Evolutionary conservation across 805 yeast genomes (phyloP).

Genomic region (Schwanniomyces polymorphus): DNA sequence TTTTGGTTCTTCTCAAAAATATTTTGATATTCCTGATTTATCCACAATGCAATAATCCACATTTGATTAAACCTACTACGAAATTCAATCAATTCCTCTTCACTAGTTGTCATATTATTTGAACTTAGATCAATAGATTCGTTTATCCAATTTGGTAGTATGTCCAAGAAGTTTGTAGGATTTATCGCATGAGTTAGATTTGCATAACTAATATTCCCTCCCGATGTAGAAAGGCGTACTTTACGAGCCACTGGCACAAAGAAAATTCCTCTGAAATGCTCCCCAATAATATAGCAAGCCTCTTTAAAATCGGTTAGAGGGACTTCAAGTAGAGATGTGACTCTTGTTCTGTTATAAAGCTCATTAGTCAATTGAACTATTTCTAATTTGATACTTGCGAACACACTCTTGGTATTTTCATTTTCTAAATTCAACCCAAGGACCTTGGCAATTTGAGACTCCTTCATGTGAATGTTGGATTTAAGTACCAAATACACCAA

Average conservation of each 20-base stretch:
- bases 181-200: background rate
- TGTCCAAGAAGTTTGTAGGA: background rate
- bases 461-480: slow-evolving; percentile 8
- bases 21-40: slow-evolving; percentile 12
- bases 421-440: slow-evolving; percentile 6
- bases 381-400: slow-evolving; percentile 4
- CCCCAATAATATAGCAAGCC: slow-evolving; percentile 22
- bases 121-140: background rate
- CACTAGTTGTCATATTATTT: background rate
- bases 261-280: slow-evolving; percentile 19
- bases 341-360: background rate
- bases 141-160: background rate
- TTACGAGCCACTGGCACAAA: slow-evolving; percentile 17
- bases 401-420: slow-evolving; percentile 1
- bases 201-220: background rate
- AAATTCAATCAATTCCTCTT: slow-evolving; percentile 9
- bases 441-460: slow-evolving; percentile 10
- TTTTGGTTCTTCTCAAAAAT: background rate
- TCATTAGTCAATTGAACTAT: background rate
- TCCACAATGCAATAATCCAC: slow-evolving; percentile 25
- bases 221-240: background rate
- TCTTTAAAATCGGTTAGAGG: slow-evolving; percentile 26
- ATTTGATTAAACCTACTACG: slow-evolving; percentile 25
- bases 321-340: slow-evolving; percentile 10
- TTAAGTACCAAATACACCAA: slow-evolving; percentile 11